Evolutionary conservation across 1,139 yeast species (phyloP), one percentile per base, ranked within the genome.

Genomic region (Lodderomyces beijingensis): DNA sequence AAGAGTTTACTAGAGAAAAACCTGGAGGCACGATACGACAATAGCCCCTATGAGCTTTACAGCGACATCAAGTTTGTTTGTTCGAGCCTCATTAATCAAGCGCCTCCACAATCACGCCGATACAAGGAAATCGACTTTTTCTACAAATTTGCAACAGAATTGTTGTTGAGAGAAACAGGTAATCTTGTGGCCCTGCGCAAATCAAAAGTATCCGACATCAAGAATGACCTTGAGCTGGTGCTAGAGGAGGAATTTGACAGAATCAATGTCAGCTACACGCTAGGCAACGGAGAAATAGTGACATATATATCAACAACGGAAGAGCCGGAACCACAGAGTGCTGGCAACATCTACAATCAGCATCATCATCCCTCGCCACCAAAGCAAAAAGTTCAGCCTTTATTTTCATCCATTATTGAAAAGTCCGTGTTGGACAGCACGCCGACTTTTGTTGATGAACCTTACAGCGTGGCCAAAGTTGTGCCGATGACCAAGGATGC

Each of bases 61-160:
- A 91, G 83, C 49, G 97, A 89, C 53, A 55, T 89, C 38, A 83
- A 77, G 46, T 59, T 81, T 12, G 80, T 83, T 0, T 65, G 81
- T 27, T 71, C 77, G 7, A 51, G 70, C 16, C 59, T 69, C 22
- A 65, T 83, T 15, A 62, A 64, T 23, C 57, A 64, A 32, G 60
- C 66, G 36, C 67, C 70, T 16, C 67, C 79, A 20, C 88, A 87
- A 2, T 62, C 79, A n/a, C 50, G 60, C 15, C 57, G 57, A 10
- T 88, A 88, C 51, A 60, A 59, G 14, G 65, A 70, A 43, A 62
- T 82, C 27, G 91, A 85, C 53, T 71, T 70, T 36, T 81, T 83
- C 47, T 87, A 77, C 61, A 79, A 76, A 50, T 78, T 80, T 45
- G 59, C 85, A 3, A 70, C 80, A 1, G 95, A 86, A 45, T 56